phyloP scores from a whole-genome alignment of 169 alveolate species.

The Eimeria mitis region DNA sequence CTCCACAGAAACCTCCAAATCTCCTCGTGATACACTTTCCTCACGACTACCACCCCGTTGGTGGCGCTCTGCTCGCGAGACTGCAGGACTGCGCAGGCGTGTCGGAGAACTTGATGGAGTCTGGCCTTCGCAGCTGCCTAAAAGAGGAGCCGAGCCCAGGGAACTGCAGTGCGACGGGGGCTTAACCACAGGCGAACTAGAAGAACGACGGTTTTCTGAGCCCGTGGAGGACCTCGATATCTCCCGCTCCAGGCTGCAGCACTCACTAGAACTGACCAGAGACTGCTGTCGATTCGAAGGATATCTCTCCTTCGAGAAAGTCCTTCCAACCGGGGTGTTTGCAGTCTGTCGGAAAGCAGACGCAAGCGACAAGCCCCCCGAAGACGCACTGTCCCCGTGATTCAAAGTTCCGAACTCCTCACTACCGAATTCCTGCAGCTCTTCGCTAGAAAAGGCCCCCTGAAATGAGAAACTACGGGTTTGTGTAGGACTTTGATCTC shows the following conservation, averaged over 20 bases:
- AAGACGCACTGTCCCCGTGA: background rate
- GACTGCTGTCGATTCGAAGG: background rate
- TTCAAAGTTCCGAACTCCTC: background rate
- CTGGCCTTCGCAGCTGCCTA: constrained; percentile 9
- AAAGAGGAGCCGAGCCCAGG: background rate
- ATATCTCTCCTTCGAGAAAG: background rate
- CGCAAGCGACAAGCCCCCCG: constrained; percentile 7
- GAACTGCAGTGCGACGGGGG: constrained; percentile 11
- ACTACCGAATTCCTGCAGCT: background rate
- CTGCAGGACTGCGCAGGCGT: constrained; percentile 13
- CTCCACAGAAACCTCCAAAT: background rate
- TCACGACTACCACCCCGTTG: constrained; percentile 14
- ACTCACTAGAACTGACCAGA: background rate
- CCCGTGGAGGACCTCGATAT: background rate
- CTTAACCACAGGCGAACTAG: constrained; percentile 5
- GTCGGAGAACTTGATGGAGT: background rate
- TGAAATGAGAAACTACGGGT: background rate
- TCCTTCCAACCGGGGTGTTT: constrained; percentile 20
- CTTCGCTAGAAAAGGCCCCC: constrained; percentile 22
- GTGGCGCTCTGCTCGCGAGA: constrained; percentile 17
- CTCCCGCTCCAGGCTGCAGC: constrained; percentile 16
- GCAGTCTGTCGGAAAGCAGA: constrained; percentile 22
- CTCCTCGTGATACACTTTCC: background rate
- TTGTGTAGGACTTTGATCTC: background rate
- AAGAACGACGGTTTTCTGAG: background rate